Evolutionary conservation across 1,284 basidiomycete species (phyloP).

Genomic region (Sanghuangporus weigelae): DNA sequence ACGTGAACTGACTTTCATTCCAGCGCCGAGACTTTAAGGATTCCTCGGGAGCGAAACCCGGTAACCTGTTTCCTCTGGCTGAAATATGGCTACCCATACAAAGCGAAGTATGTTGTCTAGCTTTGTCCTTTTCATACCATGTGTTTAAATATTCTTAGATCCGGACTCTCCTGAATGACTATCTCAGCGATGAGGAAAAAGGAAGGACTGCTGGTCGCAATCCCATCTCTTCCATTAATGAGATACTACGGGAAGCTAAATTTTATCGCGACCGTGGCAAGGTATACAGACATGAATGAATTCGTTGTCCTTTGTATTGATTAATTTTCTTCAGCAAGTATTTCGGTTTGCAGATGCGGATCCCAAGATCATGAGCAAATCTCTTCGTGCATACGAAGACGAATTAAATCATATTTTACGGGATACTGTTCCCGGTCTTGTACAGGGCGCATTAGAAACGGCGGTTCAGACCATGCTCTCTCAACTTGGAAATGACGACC

Average conservation of each 20-base stretch:
- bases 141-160: slow-evolving; percentile 45
- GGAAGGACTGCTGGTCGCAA: slow-evolving; percentile 74
- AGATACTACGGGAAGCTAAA: slow-evolving; percentile 83
- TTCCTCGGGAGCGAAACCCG: slow-evolving; percentile 68
- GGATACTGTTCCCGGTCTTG: slow-evolving; percentile 91
- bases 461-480: slow-evolving; percentile 56
- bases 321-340: slow-evolving; percentile 48
- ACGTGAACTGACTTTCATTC: slow-evolving; percentile 9
- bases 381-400: slow-evolving; percentile 77
- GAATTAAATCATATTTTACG: slow-evolving; percentile 81
- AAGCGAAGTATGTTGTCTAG: slow-evolving; percentile 58
- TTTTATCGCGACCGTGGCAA: slow-evolving; percentile 74
- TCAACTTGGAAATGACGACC: slow-evolving; percentile 63
- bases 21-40: slow-evolving; percentile 88
- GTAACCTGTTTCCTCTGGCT: slow-evolving; percentile 70
- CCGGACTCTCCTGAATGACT: slow-evolving; percentile 82
- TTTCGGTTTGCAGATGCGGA: slow-evolving; percentile 93
- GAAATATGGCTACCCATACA: slow-evolving; percentile 95
- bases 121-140: slow-evolving; percentile 5
- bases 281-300: slow-evolving; percentile 36
- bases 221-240: slow-evolving; percentile 90
- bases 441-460: slow-evolving; percentile 62
- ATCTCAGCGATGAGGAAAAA: slow-evolving; percentile 86
- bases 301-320: background rate
- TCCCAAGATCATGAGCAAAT: slow-evolving; percentile 59